phyloP scores from a whole-genome alignment of 352 stramenopile species.

The Phytophthora constricta region DNA sequence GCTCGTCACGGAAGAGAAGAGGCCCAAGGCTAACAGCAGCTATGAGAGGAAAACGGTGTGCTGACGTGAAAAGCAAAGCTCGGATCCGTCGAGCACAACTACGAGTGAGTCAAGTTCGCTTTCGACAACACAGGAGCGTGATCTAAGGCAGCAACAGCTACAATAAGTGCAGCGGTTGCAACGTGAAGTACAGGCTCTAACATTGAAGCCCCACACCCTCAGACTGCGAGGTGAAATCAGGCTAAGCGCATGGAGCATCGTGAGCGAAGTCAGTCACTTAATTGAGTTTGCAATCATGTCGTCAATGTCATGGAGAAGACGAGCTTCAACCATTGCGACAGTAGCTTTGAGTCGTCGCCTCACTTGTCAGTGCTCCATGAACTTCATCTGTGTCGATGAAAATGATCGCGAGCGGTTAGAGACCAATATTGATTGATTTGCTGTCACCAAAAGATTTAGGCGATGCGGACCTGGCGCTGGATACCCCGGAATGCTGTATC shows the following conservation, averaged over 20 bases:
- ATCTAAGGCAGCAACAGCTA: not conserved
- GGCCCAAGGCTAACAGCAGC: not conserved
- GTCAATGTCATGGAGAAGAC: slow-evolving; percentile 13
- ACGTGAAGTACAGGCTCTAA: not conserved
- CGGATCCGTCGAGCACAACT: slow-evolving; percentile 11
- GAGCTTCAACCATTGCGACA: no score
- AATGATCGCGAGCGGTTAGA: no score
- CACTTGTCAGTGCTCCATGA: no score
- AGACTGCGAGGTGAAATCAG: not conserved
- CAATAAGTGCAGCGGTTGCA: slow-evolving; percentile 6
- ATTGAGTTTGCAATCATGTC: slow-evolving; percentile 21
- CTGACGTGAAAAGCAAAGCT: no score
- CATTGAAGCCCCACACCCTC: not conserved
- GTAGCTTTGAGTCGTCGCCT: no score
- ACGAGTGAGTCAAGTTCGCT: slow-evolving; percentile 17
- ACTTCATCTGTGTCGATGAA: no score
- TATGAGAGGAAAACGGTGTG: no score
- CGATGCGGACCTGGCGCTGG: no score
- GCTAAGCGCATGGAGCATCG: slow-evolving; percentile 4
- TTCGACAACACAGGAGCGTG: slow-evolving; percentile 3
- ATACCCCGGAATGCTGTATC: no score
- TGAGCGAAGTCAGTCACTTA: slow-evolving; percentile 16
- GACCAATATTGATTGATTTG: no score
- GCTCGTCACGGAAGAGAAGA: no score
- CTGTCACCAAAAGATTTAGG: no score